Evolutionary conservation across 169 alveolate genomes (phyloP), one percentile per base, ranked within the genome.

Genomic region (Plasmodium billcollinsi): DNA sequence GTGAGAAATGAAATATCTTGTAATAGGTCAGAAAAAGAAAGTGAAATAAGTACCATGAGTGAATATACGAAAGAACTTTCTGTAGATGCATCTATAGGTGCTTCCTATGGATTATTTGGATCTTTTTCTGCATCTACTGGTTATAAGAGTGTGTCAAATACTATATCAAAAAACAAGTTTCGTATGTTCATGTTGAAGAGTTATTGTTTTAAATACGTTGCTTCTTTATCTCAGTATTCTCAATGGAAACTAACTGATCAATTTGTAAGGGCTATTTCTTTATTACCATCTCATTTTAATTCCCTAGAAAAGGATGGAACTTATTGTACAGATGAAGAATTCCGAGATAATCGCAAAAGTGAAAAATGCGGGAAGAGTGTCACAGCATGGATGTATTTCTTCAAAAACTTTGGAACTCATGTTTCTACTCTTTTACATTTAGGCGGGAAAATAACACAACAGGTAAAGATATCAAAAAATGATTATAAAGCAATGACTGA

Each of bases 371-470:
- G 89, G 6, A 20, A 43, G 18, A 47, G 88, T n/a, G 97, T 95
- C 26, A 24, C 74, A 39, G 76, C 96, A 47, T 95, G 97, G 97
- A 90, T 95, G 95, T 62, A 83, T 18, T 93, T 95, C 73, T 94
- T 95, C 83, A 71, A 94, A 88, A 92, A 89, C 76, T 94, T 83
- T 86, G 97, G 97, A 21, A 95, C 97, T 1, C 97, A 95, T 65
- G 94, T 94, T 43, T 91, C 96, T 12, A 93, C 96, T 24, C 73
- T 93, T 33, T 63, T 95, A 26, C 97, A 95, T 52, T 94, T 95
- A 20, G 97, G 97, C 6, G 97, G 97, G 8, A 95, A 95, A 74
- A 91, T 95, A 89, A 94, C 97, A 69, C 90, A 94, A 72, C 97
- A 94, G 67, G 91, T 95, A 11, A 95, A 94, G 59, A 80, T 94